Base-by-base conservation (phyloP, 208 protist genomes). In the Novymonas esmeraldas region DNA sequence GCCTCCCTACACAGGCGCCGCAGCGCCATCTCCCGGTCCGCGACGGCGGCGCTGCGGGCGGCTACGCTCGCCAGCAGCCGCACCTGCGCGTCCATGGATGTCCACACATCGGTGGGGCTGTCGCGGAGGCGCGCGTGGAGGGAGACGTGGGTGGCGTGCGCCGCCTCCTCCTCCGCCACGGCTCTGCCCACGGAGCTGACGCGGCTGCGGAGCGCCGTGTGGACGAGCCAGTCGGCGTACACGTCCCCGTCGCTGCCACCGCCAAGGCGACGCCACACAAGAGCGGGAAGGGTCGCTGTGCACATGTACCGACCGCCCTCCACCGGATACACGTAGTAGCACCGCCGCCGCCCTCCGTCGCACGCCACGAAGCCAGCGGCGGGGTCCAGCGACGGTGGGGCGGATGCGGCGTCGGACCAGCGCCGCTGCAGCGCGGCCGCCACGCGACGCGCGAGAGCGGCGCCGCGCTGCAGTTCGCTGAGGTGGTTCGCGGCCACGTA, bases 281-380 rank as follows among this genome's bases (percentile, higher is more conserved):
- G 1, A 1, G 58, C 50, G 3, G 88, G 88, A 39, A 89, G 61
- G 1, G 49, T 54, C 28, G 87, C 51, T 2, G 75, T 59, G 1
- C 81, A 64, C 20, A 84, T 38, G 55, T 84, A 91, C 1, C 77
- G 70, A 16, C 64, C 68, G 4, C 73, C 73, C 52, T 94, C 88
- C 5, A 94, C 49, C 13, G 88, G 82, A 26, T 64, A 75, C 6
- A 78, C 60, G 20, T 76, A 57, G 62, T 74, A 82, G 33, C 79
- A 66, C 11, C 82, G 81, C 31, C 82, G 81, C 31, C 29, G 59
- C 3, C 76, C 83, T 28, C 62, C 70, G 9, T 51, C 28, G 28
- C 70, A 45, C 31, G 62, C 62, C 28, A 69, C 22, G 55, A 58
- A 66, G 42, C 29, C 79, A 33, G 18, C 24, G n/a, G 3, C 33